Base-by-base conservation (phyloP, 371 early-diverging fungal genomes). In the Rhizopus delemar region DNA sequence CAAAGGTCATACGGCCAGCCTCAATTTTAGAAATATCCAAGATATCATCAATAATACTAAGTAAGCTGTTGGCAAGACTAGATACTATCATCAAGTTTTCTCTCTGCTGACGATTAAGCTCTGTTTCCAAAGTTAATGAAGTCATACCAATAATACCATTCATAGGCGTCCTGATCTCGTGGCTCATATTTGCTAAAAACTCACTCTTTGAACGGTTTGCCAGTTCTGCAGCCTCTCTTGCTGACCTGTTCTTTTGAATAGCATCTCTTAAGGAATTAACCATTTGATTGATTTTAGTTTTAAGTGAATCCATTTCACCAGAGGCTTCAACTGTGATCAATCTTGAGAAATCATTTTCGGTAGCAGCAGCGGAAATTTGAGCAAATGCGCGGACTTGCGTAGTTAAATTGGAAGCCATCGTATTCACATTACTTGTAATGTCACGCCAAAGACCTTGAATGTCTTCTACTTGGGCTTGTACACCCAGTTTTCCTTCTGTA, bases 11-110 rank as follows among this genome's bases (percentile, higher is more conserved):
- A 31, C 88, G 85, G 29, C 89, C 89, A 0, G 91, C 89, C 66
- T 92, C 93, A 62, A 92, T 89, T 77, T 91, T 91, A 43, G 90
- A 90, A 53, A 91, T 85, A 74, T 93, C 92, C 16, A 93, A 77
- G 64, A 93, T 86, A 66, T 91, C 90, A 59, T 91, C 87, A 51
- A 92, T 88, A 51, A 92, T 88, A 2, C 81, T 86, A 49, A 89
- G 65, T 46, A 92, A 71, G 58, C 84, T 85, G 41, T 84, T 82
- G 5, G 90, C 88, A 53, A 87, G 67, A 8, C 78, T 80, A 35
- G 82, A 84, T 33, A 90, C 87, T 36, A 88, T 86, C 82, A 86
- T 81, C 65, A 90, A 63, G 51, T 88, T 86, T 68, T 90, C 91
- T 51, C 87, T 83, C 68, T 91, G 91, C 46, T 89, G 84, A 9